Conservation (phyloP, 108 stramenopile genomes). For the Schizochytrium sp. region DNA sequence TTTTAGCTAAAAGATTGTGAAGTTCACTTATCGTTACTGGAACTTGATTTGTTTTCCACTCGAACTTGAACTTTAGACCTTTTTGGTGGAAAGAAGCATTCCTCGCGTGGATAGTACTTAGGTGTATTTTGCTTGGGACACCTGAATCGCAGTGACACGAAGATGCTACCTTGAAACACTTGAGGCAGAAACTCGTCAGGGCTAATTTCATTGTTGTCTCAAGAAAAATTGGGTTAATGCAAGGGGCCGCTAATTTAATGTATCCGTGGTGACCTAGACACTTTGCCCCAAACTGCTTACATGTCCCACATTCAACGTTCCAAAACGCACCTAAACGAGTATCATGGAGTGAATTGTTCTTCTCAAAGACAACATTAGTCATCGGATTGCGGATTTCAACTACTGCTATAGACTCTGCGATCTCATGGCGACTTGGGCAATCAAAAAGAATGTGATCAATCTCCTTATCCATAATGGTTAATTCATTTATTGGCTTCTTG, state of each 20-base stretch:
- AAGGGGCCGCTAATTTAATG: not conserved
- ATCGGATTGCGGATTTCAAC: not conserved
- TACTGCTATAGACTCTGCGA: not conserved
- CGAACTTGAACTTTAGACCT: not conserved
- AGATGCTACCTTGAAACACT: not conserved
- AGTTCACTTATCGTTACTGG: not conserved
- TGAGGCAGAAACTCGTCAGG: not conserved
- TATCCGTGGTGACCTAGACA: not conserved
- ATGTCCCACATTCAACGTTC: constrained; percentile 11
- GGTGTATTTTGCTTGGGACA: not conserved
- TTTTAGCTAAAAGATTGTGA: not conserved
- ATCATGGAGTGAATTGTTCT: not conserved
- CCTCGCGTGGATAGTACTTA: not conserved
- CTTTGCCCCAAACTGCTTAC: not conserved
- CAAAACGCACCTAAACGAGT: constrained; percentile 6
- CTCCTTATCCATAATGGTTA: too few relatives aligned
- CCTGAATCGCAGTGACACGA: not conserved
- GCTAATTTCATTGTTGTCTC: not conserved
- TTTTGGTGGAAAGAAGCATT: not conserved
- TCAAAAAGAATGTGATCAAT: constrained; percentile 8
- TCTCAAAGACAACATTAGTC: not conserved
- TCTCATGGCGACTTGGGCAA: not conserved
- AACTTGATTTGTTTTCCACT: not conserved
- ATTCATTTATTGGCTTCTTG: too few relatives aligned
- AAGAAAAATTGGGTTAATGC: not conserved